Percentiles rank a stretch among this genome's conserved stretches.
Evolutionary conservation across 768 basidiomycete species (phyloP).

Genomic region (Butyriboletus loyo): DNA sequence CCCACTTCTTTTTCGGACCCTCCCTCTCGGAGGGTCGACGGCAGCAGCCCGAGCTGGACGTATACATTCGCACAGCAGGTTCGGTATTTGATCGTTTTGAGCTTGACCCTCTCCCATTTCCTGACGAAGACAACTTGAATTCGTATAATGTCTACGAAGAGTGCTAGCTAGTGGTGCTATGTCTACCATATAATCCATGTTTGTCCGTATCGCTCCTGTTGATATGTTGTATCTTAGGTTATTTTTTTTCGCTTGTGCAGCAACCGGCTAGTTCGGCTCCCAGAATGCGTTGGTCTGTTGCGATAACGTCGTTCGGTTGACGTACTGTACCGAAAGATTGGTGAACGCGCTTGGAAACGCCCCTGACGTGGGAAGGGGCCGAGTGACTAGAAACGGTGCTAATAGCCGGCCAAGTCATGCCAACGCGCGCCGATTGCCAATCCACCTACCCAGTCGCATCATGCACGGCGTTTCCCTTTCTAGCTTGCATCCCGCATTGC

Average conservation of each 20-base stretch:
- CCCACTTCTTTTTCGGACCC: constrained; percentile 50
- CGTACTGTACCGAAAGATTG: constrained; percentile 58
- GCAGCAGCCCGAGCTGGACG: constrained; percentile 48
- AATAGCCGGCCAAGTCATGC: no score
- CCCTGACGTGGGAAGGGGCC: constrained; percentile 47
- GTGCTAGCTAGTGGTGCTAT: constrained; percentile 60
- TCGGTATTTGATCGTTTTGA: constrained; percentile 64
- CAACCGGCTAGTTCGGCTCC: no score
- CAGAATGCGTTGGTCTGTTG: constrained; percentile 26
- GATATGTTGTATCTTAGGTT: constrained; percentile 32
- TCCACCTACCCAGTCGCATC: constrained; percentile 49
- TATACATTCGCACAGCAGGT: constrained; percentile 60
- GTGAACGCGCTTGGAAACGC: constrained; percentile 65
- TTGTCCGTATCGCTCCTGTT: constrained; percentile 20
- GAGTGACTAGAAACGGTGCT: constrained; percentile 42
- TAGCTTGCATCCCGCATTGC: constrained; percentile 52
- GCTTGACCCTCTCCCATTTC: constrained; percentile 70
- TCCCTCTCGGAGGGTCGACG: constrained; percentile 52
- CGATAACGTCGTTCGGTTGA: constrained; percentile 22
- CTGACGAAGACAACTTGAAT: constrained; percentile 45
- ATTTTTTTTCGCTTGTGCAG: no score
- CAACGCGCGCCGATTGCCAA: not conserved
- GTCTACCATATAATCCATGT: constrained; percentile 30
- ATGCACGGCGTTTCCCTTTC: constrained; percentile 51
- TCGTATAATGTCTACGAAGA: constrained; percentile 58